A percentile compares a stretch with the other conserved stretches of the same genome.
These are phyloP conservation scores for Avena eriantha DNA, from an alignment of 176 grass and related monocot species.

Conservation along the genomic window DNA sequence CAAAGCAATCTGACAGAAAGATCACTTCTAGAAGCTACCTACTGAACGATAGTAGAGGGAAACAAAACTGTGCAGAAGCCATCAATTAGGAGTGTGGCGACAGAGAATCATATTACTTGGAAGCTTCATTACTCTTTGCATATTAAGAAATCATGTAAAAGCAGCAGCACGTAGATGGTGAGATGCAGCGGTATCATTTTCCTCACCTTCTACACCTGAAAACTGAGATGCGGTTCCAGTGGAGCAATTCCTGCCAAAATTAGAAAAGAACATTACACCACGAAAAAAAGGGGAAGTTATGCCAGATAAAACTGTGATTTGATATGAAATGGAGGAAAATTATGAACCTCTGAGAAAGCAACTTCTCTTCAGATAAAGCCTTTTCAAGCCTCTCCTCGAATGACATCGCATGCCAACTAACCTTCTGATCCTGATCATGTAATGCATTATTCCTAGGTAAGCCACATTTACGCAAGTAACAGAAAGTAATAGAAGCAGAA, in stretches of 20 bases:
- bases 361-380: conserved; percentile 87
- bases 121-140: conserved; percentile 35
- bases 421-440: conserved; percentile 79
- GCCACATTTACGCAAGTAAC: conserved; percentile 1
- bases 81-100: conserved; percentile 46
- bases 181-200: conserved; percentile 77
- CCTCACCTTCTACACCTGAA: conserved; percentile 68
- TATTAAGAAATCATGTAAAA: conserved; percentile 46
- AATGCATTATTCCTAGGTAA: conserved; percentile 37
- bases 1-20: conserved; percentile 24
- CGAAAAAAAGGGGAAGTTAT: conserved; percentile 10
- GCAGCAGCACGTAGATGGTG: conserved; percentile 40
- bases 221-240: conserved; percentile 57
- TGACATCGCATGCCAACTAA: conserved; percentile 81
- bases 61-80: conserved; percentile 43
- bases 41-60: conserved; percentile 27
- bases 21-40: conserved; percentile 42
- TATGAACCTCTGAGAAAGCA: conserved; percentile 69
- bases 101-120: conserved; percentile 46
- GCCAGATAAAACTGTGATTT: conserved; percentile 18
- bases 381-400: conserved; percentile 97
- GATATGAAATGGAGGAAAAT: conserved; percentile 19
- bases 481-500: conserved; percentile 34
- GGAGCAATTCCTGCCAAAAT: conserved; percentile 62
- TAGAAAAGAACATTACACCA: not conserved